A percentile compares a stretch with the other conserved stretches of the same genome.
These are phyloP conservation scores for Exophiala viscosa DNA, from an alignment of 2,329 filamentous ascomycete genomes.

Conservation along the genomic window DNA sequence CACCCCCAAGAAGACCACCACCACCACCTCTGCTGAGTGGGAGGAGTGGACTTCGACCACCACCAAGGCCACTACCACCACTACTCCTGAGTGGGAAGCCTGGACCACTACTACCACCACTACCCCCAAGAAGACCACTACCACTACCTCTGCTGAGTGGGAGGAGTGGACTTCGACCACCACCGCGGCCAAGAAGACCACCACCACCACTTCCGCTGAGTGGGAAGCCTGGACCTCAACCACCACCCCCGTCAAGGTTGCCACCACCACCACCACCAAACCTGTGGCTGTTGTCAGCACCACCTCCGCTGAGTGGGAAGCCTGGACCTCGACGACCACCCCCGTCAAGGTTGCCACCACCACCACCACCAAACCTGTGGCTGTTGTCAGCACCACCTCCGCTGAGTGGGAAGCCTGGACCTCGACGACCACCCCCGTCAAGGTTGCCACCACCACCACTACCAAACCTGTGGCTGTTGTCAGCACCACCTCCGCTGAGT, in stretches of 20 bases:
- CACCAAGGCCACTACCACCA: neutral
- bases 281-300: constrained; percentile 1
- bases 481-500: neutral
- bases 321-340: constrained; percentile 8
- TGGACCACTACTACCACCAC: constrained; percentile 8
- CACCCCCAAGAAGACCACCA: neutral
- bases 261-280: neutral
- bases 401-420: no score
- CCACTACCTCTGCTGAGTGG: constrained; percentile 6
- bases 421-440: no score
- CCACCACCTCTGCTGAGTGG: neutral
- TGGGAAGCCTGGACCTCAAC: constrained; percentile 9
- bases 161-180: constrained; percentile 4
- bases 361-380: no score
- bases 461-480: neutral
- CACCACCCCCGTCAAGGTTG: neutral
- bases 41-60: neutral
- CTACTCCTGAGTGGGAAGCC: constrained; percentile 1
- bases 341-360: constrained; percentile 1
- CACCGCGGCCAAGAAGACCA: neutral
- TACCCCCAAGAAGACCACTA: constrained; percentile 4
- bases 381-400: constrained; percentile 7
- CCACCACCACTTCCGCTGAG: neutral
- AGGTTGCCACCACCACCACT: neutral
- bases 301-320: constrained; percentile 2